Conservation (phyloP, 2,329 filamentous ascomycete genomes). For the Botrytis tulipae region DNA sequence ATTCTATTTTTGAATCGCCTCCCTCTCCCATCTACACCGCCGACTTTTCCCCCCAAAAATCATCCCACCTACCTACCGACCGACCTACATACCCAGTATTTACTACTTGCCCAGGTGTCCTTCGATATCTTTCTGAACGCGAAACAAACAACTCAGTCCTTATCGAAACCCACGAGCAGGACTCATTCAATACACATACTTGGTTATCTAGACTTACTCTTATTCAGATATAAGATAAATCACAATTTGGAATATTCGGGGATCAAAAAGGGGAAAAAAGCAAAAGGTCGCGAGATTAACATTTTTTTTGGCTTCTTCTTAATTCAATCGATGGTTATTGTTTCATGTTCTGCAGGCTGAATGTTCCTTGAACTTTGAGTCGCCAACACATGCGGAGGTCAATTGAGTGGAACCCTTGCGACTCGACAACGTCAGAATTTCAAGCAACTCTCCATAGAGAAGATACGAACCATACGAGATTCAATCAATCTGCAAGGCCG, state of each 20-base stretch:
- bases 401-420: conserved; percentile 33
- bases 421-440: conserved; percentile 34
- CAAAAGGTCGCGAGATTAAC: conserved; percentile 1
- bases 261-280: background rate
- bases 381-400: conserved; percentile 36
- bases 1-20: background rate
- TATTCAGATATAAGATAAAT: background rate
- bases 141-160: background rate
- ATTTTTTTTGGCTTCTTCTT: conserved; percentile 27
- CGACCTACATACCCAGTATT: background rate
- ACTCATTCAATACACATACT: conserved; percentile 4
- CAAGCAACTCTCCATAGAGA: conserved; percentile 20
- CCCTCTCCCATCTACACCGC: background rate
- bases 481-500: conserved; percentile 15
- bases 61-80: background rate
- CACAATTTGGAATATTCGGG: conserved; percentile 5
- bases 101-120: background rate
- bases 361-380: conserved; percentile 35
- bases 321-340: conserved; percentile 29
- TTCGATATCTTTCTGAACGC: conserved; percentile 10
- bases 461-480: conserved; percentile 21
- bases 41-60: background rate
- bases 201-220: conserved; percentile 14
- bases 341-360: conserved; percentile 37
- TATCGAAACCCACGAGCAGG: conserved; percentile 9